Percentiles rank a stretch among this genome's conserved stretches.
Evolutionary conservation across 495 filamentous ascomycete genomes (phyloP).

Genomic region (Platismatia glauca): DNA sequence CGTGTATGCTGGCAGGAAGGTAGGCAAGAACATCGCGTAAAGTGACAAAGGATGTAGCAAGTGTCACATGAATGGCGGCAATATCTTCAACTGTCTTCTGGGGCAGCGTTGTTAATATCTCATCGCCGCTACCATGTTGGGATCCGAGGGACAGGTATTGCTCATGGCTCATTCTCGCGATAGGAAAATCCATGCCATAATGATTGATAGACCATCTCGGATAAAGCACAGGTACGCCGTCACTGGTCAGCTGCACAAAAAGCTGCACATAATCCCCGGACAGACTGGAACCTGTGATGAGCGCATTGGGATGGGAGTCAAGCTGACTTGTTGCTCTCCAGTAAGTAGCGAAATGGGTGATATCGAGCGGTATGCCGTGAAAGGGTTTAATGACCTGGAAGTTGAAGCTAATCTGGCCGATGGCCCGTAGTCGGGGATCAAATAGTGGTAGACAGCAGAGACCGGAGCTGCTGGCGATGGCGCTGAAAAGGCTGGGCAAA

Average conservation of each 20-base stretch:
- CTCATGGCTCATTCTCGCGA: conserved; percentile 61
- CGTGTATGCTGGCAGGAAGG: conserved; percentile 66
- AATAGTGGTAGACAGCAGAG: conserved; percentile 80
- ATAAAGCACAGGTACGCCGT: conserved; percentile 78
- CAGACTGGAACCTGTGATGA: conserved; percentile 91
- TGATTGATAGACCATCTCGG: conserved; percentile 72
- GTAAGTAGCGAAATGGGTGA: conserved; percentile 96
- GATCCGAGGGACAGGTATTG: conserved; percentile 65
- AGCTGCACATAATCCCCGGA: conserved; percentile 88
- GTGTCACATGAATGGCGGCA: conserved; percentile 53
- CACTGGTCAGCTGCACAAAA: conserved; percentile 81
- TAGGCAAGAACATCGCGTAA: conserved; percentile 64
- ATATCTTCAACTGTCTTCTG: conserved; percentile 46
- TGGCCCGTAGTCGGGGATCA: conserved; percentile 83
- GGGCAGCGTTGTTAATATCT: conserved; percentile 40
- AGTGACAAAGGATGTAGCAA: conserved; percentile 66
- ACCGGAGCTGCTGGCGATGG: conserved; percentile 63
- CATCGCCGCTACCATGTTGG: conserved; percentile 35
- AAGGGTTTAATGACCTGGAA: conserved; percentile 97
- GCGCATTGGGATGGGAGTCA: conserved; percentile 68
- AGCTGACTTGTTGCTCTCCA: conserved; percentile 96
- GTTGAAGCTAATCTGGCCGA: conserved; percentile 87
- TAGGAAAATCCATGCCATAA: conserved; percentile 68
- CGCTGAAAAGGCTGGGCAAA: conserved; percentile 73
- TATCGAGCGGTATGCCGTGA: conserved; percentile 84